Evolutionary conservation across 768 basidiomycete species (phyloP).

Genomic region (Tylopilus sp.): DNA sequence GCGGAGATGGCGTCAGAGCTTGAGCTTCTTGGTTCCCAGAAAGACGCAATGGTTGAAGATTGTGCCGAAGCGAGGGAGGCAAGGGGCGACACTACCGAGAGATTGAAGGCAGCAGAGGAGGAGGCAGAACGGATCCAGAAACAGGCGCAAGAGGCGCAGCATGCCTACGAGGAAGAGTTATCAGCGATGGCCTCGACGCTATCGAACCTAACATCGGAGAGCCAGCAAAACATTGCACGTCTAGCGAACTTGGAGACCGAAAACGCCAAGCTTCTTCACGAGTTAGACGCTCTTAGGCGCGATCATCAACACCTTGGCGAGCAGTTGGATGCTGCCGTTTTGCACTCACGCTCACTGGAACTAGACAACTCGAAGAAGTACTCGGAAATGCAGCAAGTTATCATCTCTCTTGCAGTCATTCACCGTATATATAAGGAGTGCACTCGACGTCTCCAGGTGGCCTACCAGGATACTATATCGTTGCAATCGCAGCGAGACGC

Average conservation of each 20-base stretch:
- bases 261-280: constrained; percentile 13
- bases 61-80: constrained; percentile 75
- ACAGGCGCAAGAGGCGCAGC: constrained; percentile 13
- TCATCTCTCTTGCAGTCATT: constrained; percentile 25
- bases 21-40: constrained; percentile 62
- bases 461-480: constrained; percentile 8
- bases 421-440: constrained; percentile 15
- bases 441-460: constrained; percentile 10
- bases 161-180: constrained; percentile 35
- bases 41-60: constrained; percentile 81
- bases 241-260: constrained; percentile 14
- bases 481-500: constrained; percentile 19
- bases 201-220: constrained; percentile 33
- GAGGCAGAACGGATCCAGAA: constrained; percentile 47
- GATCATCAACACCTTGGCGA: constrained; percentile 10
- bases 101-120: constrained; percentile 60
- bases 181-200: constrained; percentile 38
- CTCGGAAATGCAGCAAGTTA: constrained; percentile 12
- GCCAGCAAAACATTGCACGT: constrained; percentile 22
- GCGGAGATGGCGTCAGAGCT: constrained; percentile 67
- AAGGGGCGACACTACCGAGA: constrained; percentile 57
- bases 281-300: constrained; percentile 12
- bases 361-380: constrained; percentile 5
- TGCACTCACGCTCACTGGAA: constrained; percentile 12
- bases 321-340: constrained; percentile 4